Conservation (phyloP, 176 grass and related monocot species). For the Aegilops tauschii region DNA sequence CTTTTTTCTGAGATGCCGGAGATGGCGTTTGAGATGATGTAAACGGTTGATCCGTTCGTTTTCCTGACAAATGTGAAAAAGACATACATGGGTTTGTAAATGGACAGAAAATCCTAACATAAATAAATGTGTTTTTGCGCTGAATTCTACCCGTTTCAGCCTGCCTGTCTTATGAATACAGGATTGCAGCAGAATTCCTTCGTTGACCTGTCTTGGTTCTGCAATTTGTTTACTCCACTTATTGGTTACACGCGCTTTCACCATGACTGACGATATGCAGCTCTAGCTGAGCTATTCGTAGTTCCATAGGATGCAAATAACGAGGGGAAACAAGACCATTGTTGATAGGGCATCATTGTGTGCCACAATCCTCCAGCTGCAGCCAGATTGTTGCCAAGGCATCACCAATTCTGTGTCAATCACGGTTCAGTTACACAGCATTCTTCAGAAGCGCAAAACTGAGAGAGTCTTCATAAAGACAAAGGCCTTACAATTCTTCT, state of each 20-base stretch:
- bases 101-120: constrained; percentile 31
- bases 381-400: too few relatives aligned
- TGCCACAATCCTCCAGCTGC: background rate
- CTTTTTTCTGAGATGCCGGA: constrained; percentile 6
- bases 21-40: constrained; percentile 32
- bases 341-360: background rate
- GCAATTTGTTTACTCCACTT: background rate
- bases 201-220: background rate
- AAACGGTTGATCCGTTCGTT: background rate
- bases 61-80: constrained; percentile 27
- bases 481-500: background rate
- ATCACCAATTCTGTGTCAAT: background rate
- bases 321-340: background rate
- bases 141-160: background rate
- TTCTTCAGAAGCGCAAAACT: background rate
- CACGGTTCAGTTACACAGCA: background rate
- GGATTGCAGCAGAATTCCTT: background rate
- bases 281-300: background rate
- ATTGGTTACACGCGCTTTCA: background rate
- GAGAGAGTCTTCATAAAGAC: background rate
- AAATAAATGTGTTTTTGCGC: constrained; percentile 35
- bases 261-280: background rate
- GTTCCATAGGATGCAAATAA: background rate
- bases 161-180: background rate
- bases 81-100: constrained; percentile 39